Percentiles rank a stretch among this genome's conserved stretches.
Evolutionary conservation across 257 asterid species (phyloP).

Genomic region (Solanum raphanifolium): DNA sequence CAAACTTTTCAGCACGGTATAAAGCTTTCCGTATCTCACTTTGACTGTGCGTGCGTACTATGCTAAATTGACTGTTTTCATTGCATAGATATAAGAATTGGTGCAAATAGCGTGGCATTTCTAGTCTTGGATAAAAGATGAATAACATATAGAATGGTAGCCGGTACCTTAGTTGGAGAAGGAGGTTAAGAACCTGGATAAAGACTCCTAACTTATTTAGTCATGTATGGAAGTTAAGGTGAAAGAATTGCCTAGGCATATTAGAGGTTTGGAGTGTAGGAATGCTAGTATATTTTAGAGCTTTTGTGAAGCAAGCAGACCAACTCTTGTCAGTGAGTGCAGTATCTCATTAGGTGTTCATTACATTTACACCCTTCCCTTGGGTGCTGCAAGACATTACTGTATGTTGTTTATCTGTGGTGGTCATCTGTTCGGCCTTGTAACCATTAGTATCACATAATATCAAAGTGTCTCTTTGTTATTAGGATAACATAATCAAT

Average conservation of each 20-base stretch:
- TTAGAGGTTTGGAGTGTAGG: neutral
- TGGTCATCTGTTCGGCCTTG: neutral
- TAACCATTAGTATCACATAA: neutral
- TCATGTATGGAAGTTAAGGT: neutral
- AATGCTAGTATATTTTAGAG: neutral
- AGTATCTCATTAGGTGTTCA: neutral
- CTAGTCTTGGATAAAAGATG: neutral
- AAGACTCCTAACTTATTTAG: neutral
- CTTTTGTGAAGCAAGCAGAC: neutral
- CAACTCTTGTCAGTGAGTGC: neutral
- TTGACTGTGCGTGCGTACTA: neutral
- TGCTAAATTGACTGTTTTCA: neutral
- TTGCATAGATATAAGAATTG: neutral
- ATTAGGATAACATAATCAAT: neutral
- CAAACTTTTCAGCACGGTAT: constrained; percentile 85
- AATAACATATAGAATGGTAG: neutral
- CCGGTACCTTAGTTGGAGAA: neutral
- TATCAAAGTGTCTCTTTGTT: neutral
- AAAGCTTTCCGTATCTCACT: constrained; percentile 16
- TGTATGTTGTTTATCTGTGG: neutral
- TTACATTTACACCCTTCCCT: neutral
- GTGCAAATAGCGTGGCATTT: neutral
- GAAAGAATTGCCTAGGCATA: neutral
- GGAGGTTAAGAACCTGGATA: neutral
- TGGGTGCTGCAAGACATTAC: neutral